phyloP scores from a whole-genome alignment of 371 early-diverging fungal species.

The Sporodiniella umbellata region DNA sequence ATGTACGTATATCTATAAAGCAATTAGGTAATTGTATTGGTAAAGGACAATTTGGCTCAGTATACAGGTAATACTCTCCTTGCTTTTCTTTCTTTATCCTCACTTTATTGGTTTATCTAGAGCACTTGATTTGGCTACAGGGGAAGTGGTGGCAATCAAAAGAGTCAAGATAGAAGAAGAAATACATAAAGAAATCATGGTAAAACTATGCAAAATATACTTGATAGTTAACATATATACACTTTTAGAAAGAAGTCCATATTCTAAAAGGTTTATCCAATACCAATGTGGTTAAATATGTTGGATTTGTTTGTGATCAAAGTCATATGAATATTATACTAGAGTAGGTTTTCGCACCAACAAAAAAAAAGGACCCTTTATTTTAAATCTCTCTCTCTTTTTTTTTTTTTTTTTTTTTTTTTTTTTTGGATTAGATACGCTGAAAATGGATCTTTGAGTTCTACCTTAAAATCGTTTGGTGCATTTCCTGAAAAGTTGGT shows the following conservation, averaged over 20 bases:
- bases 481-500: constrained; percentile 88
- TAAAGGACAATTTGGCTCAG: constrained; percentile 88
- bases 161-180: constrained; percentile 70
- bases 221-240: too few relatives aligned
- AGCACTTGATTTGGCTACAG: constrained; percentile 80
- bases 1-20: too few relatives aligned
- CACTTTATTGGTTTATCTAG: constrained; percentile 26
- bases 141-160: constrained; percentile 88
- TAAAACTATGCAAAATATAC: too few relatives aligned
- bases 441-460: constrained; percentile 92
- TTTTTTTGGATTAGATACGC: too few relatives aligned
- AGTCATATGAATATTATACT: too few relatives aligned
- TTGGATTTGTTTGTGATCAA: constrained; percentile 61
- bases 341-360: too few relatives aligned
- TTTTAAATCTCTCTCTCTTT: too few relatives aligned
- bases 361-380: too few relatives aligned
- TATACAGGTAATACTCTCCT: constrained; percentile 53
- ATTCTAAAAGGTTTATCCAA: constrained; percentile 73
- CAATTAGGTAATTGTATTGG: constrained; percentile 91
- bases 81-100: too few relatives aligned
- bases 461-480: constrained; percentile 89
- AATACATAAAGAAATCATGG: constrained; percentile 52
- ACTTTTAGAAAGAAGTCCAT: constrained; percentile 62
- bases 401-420: too few relatives aligned
- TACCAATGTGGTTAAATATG: constrained; percentile 84